These are phyloP conservation scores for Daedaleopsis nitida DNA, from an alignment of 768 basidiomycete genomes.

Conservation along the genomic window DNA sequence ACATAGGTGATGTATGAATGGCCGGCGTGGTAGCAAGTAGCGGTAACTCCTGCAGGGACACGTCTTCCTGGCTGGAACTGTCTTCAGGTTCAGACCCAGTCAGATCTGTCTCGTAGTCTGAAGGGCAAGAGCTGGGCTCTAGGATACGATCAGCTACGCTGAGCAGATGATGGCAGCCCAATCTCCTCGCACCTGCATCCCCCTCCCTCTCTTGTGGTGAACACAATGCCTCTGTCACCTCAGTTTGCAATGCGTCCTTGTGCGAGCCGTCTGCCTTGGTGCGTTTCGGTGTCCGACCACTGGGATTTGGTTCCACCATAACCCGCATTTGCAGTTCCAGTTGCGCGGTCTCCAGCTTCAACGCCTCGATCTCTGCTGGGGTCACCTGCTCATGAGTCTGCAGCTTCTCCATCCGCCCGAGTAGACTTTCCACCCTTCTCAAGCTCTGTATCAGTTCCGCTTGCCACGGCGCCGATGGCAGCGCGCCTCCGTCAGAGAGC, in stretches of 20 bases:
- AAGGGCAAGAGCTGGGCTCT: conserved; percentile 11
- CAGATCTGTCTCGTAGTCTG: conserved; percentile 7
- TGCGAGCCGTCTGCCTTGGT: background rate
- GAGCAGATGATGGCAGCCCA: conserved; percentile 2
- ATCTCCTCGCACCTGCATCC: conserved; percentile 1
- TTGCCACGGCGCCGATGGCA: conserved; percentile 11
- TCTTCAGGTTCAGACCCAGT: conserved; percentile 6
- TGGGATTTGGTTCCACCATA: conserved; percentile 15
- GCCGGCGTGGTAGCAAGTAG: background rate
- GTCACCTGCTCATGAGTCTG: conserved; percentile 10
- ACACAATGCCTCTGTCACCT: conserved; percentile 6
- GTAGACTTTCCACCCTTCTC: conserved; percentile 19
- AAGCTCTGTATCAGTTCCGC: conserved; percentile 21
- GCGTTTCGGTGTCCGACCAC: conserved; percentile 1
- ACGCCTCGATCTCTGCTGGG: conserved; percentile 14
- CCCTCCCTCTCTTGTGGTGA: conserved; percentile 3
- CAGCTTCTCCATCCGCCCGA: conserved; percentile 17
- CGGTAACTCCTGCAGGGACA: background rate
- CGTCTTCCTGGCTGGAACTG: background rate
- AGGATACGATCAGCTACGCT: conserved; percentile 9
- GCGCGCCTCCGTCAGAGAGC: conserved; percentile 4
- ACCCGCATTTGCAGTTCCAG: conserved; percentile 15
- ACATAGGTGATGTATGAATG: background rate
- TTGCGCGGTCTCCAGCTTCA: conserved; percentile 13
- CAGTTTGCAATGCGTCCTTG: background rate